Percentiles rank a stretch among this genome's conserved stretches.
Evolutionary conservation across 129 eudicot genomes (phyloP).

Genomic region (Cynara cardunculus): DNA sequence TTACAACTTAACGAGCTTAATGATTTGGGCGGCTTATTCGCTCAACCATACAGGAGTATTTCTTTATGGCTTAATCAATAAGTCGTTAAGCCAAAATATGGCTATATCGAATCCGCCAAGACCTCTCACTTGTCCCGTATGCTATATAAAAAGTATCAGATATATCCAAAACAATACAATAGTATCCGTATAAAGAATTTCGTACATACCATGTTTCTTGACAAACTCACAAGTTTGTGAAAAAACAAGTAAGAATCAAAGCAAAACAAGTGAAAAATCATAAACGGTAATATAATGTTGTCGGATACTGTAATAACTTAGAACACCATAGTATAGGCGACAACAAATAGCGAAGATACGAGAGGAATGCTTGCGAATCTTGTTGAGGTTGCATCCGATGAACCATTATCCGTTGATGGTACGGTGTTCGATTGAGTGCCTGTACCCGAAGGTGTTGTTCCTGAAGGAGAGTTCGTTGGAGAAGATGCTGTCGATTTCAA

Average conservation of each 20-base stretch:
- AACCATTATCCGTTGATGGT: conserved; percentile 52
- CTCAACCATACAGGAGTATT: neutral
- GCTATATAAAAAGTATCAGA: conserved; percentile 1
- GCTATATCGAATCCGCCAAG: neutral
- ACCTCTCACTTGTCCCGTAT: neutral
- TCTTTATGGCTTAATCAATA: neutral
- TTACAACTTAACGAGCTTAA: neutral
- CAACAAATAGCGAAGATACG: conserved; percentile 17
- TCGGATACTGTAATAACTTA: neutral
- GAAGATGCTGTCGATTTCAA: conserved; percentile 37
- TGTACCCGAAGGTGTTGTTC: conserved; percentile 36
- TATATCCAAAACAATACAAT: conserved; percentile 18
- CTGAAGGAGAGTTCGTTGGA: conserved; percentile 52
- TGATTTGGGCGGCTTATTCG: neutral
- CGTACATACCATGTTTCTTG: conserved; percentile 15
- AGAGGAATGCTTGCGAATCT: conserved; percentile 42
- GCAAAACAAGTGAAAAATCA: conserved; percentile 1
- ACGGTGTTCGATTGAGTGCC: conserved; percentile 39
- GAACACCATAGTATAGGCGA: neutral
- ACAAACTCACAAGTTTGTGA: neutral
- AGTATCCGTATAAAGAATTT: conserved; percentile 8
- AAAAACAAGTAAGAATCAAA: neutral
- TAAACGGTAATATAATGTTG: conserved; percentile 10
- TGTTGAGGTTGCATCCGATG: conserved; percentile 55
- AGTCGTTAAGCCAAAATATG: neutral